Evolutionary conservation across 768 basidiomycete genomes (phyloP), one percentile per base, ranked within the genome.

Genomic region (Gyrodon lividus): DNA sequence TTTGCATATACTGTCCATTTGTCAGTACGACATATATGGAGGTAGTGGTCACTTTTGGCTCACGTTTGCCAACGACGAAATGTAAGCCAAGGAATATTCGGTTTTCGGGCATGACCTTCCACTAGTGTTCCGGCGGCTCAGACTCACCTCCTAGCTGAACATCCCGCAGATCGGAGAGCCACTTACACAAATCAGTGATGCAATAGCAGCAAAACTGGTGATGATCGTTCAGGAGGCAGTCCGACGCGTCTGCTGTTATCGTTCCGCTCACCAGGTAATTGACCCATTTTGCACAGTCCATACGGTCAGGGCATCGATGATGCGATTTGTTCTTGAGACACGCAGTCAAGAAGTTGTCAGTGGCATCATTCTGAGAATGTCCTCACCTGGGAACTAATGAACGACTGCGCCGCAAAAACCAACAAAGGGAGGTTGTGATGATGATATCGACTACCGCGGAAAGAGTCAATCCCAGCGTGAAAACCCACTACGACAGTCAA

Each of bases 391-490:
- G 60, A 43, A 71, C 53, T 30, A 60, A 52, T 30, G 71, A 76
- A 23, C 72, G 69, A 34, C 70, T 76, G 28, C 59, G 63, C 51
- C 65, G 62, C 17, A 82, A 63, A 26, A 74, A 69, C 46, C 68
- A 72, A 50, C 74, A 76, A 20, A 81, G 66, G n/a, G 61, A 70
- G 2, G 41, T 60, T 6, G 76, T 77, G 46, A 80, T 78, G 14
- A 77, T 48, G 41, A 80, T 55, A 53, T 82, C 80, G 31, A 78
- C 62, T 5, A 69, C 48, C 2, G 74, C 73, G 4, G 79, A 80
- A 2, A 81, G 67, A 1, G 70, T 59, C 0, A 81, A 63, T 8
- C 78, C 79, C 1, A 69, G 58, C 2, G 79, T 79, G 54, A 79
- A 78, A 5, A 72, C 58, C 68, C 72, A 74, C 77, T 81, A 31